Evolutionary conservation across 2,329 filamentous ascomycete genomes (phyloP), one percentile per base, ranked within the genome.

Genomic region (Scleromitrula shiraiana): DNA sequence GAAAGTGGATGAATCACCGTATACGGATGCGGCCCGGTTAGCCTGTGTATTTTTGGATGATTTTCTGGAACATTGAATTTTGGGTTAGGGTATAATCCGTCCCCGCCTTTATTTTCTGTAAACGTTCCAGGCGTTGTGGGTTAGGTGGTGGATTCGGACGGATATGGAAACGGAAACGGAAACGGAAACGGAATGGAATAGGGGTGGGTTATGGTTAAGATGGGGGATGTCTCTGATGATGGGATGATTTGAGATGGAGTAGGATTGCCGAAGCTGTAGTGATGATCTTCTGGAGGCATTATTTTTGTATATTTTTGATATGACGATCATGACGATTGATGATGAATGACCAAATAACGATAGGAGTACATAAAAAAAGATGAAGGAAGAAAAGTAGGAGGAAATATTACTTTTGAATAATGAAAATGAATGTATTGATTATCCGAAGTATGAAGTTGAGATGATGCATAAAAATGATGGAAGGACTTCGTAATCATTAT

Each of bases 1-100:
- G 15, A 41, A 30, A 9, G 37, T 41, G 7, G 40, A 54, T 15
- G 53, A 51, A 6, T 51, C 53, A 20, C 53, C 54, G 7, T 61
- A 60, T 40, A 56, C 52, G 26, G 57, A 62, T 52, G 52, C 49
- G 15, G 61, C 59, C 26, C 58, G 59, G 23, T 38, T 63, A 38
- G 53, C 59, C 17, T 55, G 53, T 41, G 56, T 63, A 36, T 62
- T 63, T 50, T 50, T 63, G 43, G 59, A 58, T 39, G 61, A 62
- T 41, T 63, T 63, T 43, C 47, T 61, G 43, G 48, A 56, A 39
- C 55, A 56, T 41, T 60, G 49, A 59, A 40, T 22, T 32, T 20
- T 29, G 14, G 29, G 19, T 15, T 33, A 29, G 29, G 29, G 23
- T 12, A 8, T 17, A 27, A 27, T n/a, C n/a, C n/a, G n/a, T 26